phyloP scores from a whole-genome alignment of 2,329 filamentous ascomycete species.

The Sclerotinia borealis region DNA sequence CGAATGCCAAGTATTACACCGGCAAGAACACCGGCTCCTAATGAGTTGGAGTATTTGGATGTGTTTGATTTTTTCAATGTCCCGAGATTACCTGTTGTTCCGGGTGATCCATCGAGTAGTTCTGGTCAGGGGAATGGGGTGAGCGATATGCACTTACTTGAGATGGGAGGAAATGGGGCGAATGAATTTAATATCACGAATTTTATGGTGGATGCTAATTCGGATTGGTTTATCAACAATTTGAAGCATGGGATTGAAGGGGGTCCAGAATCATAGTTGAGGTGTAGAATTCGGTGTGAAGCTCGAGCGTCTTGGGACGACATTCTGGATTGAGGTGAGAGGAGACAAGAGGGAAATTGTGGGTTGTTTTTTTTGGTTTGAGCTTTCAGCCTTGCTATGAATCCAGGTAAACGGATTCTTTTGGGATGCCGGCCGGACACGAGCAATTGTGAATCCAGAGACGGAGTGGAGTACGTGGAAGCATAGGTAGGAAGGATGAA shows the following conservation, averaged over 20 bases:
- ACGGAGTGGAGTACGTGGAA: background rate
- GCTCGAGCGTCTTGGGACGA: no score
- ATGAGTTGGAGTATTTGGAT: slow-evolving; percentile 85
- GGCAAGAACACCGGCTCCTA: slow-evolving; percentile 63
- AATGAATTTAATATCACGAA: slow-evolving; percentile 73
- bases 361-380: background rate
- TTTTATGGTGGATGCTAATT: slow-evolving; percentile 68
- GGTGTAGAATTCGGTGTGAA: background rate
- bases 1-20: slow-evolving; percentile 51
- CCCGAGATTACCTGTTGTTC: slow-evolving; percentile 57
- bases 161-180: slow-evolving; percentile 27
- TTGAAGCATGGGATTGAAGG: slow-evolving; percentile 7
- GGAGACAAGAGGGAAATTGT: background rate
- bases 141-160: slow-evolving; percentile 30
- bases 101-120: slow-evolving; percentile 20
- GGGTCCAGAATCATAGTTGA: slow-evolving; percentile 5
- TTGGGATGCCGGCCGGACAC: background rate
- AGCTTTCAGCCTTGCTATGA: background rate
- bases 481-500: background rate
- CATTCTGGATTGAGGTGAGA: background rate
- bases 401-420: background rate
- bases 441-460: background rate
- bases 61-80: slow-evolving; percentile 96
- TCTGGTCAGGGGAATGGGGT: slow-evolving; percentile 14
- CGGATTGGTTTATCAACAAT: slow-evolving; percentile 67